Percentiles rank a stretch among this genome's conserved stretches.
These are phyloP conservation scores for Leccinum fallax DNA, from an alignment of 1,284 basidiomycete species.

Conservation along the genomic window DNA sequence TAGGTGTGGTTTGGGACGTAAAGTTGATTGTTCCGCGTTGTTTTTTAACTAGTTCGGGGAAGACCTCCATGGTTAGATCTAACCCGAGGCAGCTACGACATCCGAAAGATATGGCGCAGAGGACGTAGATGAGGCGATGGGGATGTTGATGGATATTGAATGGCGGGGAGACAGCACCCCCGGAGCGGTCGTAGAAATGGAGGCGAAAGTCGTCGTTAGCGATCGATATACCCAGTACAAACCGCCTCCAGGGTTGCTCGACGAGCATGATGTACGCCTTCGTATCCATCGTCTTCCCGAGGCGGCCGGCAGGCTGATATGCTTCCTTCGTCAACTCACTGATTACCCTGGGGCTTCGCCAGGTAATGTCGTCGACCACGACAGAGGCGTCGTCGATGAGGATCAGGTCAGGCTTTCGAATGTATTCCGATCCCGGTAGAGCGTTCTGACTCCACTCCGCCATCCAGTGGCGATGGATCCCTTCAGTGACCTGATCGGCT, in stretches of 20 bases:
- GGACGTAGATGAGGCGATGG: neutral
- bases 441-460: constrained; percentile 1
- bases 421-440: neutral
- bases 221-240: constrained; percentile 1
- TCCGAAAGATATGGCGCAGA: constrained; percentile 1
- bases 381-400: neutral
- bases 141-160: constrained; percentile 1
- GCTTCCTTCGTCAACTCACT: neutral
- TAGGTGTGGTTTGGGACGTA: neutral
- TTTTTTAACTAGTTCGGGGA: neutral
- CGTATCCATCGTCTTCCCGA: constrained; percentile 4
- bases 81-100: neutral
- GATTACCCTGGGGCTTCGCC: neutral
- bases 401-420: neutral
- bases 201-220: neutral
- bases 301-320: neutral
- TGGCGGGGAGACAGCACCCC: neutral
- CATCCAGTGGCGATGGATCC: constrained; percentile 1
- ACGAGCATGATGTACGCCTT: constrained; percentile 2
- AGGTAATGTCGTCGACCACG: neutral
- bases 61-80: neutral
- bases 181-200: neutral
- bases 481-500: too few relatives aligned
- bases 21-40: too few relatives aligned
- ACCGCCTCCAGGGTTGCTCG: constrained; percentile 4